Conservation (phyloP, 495 filamentous ascomycete species). For the Neurospora sp. region DNA sequence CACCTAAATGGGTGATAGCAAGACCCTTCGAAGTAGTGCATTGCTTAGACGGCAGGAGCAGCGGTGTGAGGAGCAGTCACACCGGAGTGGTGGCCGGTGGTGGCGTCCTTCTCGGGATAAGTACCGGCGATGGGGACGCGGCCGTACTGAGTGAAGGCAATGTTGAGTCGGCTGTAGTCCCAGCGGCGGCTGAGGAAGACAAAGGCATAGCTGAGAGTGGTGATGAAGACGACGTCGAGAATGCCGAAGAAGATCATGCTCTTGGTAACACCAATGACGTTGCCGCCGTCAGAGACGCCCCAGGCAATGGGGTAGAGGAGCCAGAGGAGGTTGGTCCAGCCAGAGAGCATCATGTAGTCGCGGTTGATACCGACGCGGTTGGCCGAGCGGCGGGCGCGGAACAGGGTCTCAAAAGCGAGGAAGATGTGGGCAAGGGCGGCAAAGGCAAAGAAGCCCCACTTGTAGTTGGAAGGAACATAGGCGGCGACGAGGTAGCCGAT, state of each 20-base stretch:
- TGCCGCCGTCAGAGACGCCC: conserved; percentile 38
- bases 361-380: conserved; percentile 25
- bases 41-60: not conserved
- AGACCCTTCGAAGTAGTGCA: not conserved
- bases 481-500: conserved; percentile 34
- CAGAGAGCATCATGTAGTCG: conserved; percentile 31
- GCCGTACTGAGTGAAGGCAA: conserved; percentile 45
- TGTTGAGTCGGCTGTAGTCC: conserved; percentile 38
- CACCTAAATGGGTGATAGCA: not conserved
- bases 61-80: conserved; percentile 18
- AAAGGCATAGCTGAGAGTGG: conserved; percentile 25
- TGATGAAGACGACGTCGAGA: conserved; percentile 32
- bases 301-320: conserved; percentile 40
- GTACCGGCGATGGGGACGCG: conserved; percentile 31
- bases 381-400: conserved; percentile 17
- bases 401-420: conserved; percentile 25
- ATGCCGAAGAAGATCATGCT: conserved; percentile 38
- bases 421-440: conserved; percentile 27
- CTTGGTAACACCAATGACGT: conserved; percentile 30
- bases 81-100: conserved; percentile 13
- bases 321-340: conserved; percentile 38
- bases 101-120: conserved; percentile 35
- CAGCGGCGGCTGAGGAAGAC: conserved; percentile 31
- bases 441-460: conserved; percentile 43
- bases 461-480: conserved; percentile 36